Evolutionary conservation across 2,329 filamentous ascomycete genomes (phyloP).

Genomic region (Lecanosticta acicola): DNA sequence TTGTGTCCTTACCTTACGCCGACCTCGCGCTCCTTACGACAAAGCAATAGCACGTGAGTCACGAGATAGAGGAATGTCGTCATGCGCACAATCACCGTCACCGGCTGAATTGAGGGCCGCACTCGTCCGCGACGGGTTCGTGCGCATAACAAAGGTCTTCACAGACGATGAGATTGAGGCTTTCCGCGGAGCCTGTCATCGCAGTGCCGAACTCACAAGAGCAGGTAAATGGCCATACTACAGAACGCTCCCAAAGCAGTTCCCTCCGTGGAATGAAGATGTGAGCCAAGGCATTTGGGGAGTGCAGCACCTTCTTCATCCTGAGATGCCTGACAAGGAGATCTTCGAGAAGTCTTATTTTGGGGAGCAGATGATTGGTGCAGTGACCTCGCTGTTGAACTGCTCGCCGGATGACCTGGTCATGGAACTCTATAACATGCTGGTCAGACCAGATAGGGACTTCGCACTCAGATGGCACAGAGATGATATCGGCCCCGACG

Average conservation of each 20-base stretch:
- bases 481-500: constrained; percentile 70
- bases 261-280: constrained; percentile 70
- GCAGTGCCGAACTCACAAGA: constrained; percentile 58
- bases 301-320: constrained; percentile 78
- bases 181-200: constrained; percentile 56
- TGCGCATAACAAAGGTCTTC: constrained; percentile 63
- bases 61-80: constrained; percentile 8
- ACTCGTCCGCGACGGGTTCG: constrained; percentile 69
- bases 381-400: constrained; percentile 61
- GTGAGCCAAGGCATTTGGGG: constrained; percentile 72
- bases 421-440: constrained; percentile 84
- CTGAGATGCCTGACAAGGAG: constrained; percentile 56
- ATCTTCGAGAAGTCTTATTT: constrained; percentile 69
- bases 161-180: constrained; percentile 48
- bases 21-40: not conserved
- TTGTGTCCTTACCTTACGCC: no score
- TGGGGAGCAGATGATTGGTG: constrained; percentile 54
- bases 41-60: constrained; percentile 6
- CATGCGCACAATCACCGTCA: constrained; percentile 5
- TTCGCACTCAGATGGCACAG: constrained; percentile 81
- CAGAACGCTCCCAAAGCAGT: constrained; percentile 81
- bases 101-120: constrained; percentile 40
- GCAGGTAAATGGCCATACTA: constrained; percentile 73
- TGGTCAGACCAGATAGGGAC: constrained; percentile 64
- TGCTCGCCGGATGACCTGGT: constrained; percentile 56